These are phyloP conservation scores for Linderina pennispora DNA, from an alignment of 192 early-diverging fungal genomes.

Conservation along the genomic window DNA sequence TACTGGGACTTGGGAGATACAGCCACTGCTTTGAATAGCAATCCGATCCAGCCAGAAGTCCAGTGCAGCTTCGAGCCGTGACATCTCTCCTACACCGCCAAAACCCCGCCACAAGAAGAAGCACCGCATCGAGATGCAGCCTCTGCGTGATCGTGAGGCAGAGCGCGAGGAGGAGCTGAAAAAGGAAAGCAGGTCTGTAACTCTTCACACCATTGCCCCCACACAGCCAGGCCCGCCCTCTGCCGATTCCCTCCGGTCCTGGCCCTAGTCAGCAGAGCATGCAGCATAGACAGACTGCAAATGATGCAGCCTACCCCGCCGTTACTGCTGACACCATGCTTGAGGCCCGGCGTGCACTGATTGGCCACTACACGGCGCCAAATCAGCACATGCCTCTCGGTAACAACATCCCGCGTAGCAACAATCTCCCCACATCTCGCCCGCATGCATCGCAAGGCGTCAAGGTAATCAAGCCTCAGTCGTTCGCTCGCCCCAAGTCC, in stretches of 20 bases:
- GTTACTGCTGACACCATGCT: constrained; percentile 28
- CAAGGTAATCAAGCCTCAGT: constrained; percentile 32
- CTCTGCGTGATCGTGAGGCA: constrained; percentile 43
- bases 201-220: not conserved
- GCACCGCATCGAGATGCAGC: constrained; percentile 41
- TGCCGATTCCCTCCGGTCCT: too few species aligned
- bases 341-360: constrained; percentile 35
- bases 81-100: constrained; percentile 21
- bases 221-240: not conserved
- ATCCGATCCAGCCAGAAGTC: constrained; percentile 22
- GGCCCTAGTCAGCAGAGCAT: too few species aligned
- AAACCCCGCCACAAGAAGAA: too few species aligned
- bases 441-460: too few species aligned
- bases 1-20: constrained; percentile 7
- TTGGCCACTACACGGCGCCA: constrained; percentile 35
- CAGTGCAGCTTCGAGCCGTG: constrained; percentile 22
- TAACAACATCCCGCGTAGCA: constrained; percentile 31
- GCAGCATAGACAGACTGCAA: too few species aligned
- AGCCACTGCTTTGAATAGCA: constrained; percentile 8
- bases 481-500: constrained; percentile 24
- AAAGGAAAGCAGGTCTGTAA: not conserved
- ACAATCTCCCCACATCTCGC: not conserved
- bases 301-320: too few species aligned
- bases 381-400: constrained; percentile 19
- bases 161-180: constrained; percentile 34